Evolutionary conservation across 2,329 filamentous ascomycete genomes (phyloP), one percentile per base, ranked within the genome.

Genomic region (Scleromitrula shiraiana): DNA sequence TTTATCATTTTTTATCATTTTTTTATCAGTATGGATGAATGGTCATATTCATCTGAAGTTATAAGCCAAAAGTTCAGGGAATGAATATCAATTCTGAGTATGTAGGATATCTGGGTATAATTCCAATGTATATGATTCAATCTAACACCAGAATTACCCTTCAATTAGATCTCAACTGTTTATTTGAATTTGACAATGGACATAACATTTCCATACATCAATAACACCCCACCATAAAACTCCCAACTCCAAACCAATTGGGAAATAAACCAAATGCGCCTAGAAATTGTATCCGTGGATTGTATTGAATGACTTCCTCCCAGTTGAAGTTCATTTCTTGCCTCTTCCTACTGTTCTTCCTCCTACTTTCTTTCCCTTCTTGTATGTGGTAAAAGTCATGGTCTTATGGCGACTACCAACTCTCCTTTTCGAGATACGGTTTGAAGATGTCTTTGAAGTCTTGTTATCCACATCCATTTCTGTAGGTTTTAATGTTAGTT

Each of bases 381-480:
- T 73, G 61, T 75, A 80, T 59, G 73, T 79, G 45, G 71, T 71
- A 53, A 83, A 83, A 19, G 80, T 76, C 51, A 83, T 81, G 33
- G 72, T 69, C 56, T 73, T 77, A 64, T 74, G 78, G n/a, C 59
- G 56, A 42, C 57, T 58, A 42, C 49, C 55, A 55, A 67, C 69
- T 57, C 68, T 73, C 61, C 73, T 71, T 71, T 81, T 83, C 64
- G 74, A 70, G 46, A 80, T 68, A 57, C 74, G 72, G 62, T 71
- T 74, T 53, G 65, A 62, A 46, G 67, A 59, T 29, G 26, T 6
- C 52, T 65, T 69, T 19, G 54, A 46, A 12, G 33, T 17, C 23
- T 53, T 54, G 38, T 50, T 58, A 56, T 82, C 79, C 43, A 83
- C 63, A 19, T 82, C 78, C 78, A 83, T 82, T 43, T 67, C 72